These are phyloP conservation scores for Ramaria rubella DNA, from an alignment of 768 basidiomycete species.

Conservation along the genomic window DNA sequence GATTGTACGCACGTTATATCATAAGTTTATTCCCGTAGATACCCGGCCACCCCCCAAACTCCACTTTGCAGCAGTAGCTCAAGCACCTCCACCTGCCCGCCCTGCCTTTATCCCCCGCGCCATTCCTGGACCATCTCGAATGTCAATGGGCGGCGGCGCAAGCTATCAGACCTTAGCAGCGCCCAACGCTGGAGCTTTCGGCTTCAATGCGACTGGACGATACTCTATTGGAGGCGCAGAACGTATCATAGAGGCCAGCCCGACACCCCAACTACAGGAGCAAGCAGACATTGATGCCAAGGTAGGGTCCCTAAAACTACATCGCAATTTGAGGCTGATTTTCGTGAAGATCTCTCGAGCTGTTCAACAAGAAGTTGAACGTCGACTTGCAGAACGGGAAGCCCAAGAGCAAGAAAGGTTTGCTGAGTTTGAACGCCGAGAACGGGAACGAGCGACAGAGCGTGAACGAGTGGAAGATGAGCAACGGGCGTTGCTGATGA, in stretches of 20 bases:
- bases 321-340: slow-evolving; percentile 3
- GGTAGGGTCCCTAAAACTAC: slow-evolving; percentile 34
- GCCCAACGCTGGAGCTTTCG: slow-evolving; percentile 7
- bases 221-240: slow-evolving; percentile 1
- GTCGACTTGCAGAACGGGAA: slow-evolving; percentile 45
- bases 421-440: slow-evolving; percentile 32
- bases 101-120: slow-evolving; percentile 38
- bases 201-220: slow-evolving; percentile 9
- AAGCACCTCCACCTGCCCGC: slow-evolving; percentile 38
- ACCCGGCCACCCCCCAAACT: slow-evolving; percentile 51
- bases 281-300: slow-evolving; percentile 72
- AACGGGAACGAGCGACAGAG: slow-evolving; percentile 20
- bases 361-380: slow-evolving; percentile 67
- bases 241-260: not conserved
- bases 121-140: slow-evolving; percentile 32
- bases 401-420: slow-evolving; percentile 7
- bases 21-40: slow-evolving; percentile 31
- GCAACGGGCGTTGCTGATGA: slow-evolving; percentile 50
- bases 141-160: slow-evolving; percentile 25
- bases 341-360: slow-evolving; percentile 55
- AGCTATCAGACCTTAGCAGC: slow-evolving; percentile 35
- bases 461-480: slow-evolving; percentile 35
- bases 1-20: not conserved
- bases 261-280: slow-evolving; percentile 26
- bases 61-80: slow-evolving; percentile 59